Percentiles rank a stretch among this genome's conserved stretches.
Evolutionary conservation across 2,329 filamentous ascomycete genomes (phyloP).

Genomic region (Calonectria pseudoreteaudii): DNA sequence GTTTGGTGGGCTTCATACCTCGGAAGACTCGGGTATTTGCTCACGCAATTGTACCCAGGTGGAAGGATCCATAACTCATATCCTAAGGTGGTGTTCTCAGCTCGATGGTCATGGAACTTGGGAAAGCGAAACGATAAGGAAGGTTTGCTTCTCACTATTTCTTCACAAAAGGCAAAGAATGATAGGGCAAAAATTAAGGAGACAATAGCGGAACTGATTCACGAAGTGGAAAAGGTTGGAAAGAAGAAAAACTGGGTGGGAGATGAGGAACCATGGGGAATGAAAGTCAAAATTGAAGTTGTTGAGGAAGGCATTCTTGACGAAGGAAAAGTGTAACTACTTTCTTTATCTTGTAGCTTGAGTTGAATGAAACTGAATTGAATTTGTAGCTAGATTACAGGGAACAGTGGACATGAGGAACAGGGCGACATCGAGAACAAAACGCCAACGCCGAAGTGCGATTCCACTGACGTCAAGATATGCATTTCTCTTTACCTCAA

Average conservation of each 20-base stretch:
- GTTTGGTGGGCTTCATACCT: constrained; percentile 76
- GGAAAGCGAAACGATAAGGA: constrained; percentile 54
- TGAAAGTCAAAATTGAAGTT: constrained; percentile 51
- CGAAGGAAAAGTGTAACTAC: too few relatives aligned
- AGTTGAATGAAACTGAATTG: too few relatives aligned
- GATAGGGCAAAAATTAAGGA: constrained; percentile 54
- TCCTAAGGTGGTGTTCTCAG: constrained; percentile 53
- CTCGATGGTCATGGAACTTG: constrained; percentile 55
- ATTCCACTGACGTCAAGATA: too few relatives aligned
- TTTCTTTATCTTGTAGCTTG: too few relatives aligned
- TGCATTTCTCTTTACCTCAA: too few relatives aligned
- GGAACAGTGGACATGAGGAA: too few relatives aligned
- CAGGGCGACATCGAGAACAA: too few relatives aligned
- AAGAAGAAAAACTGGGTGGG: constrained; percentile 69
- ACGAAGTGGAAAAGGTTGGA: constrained; percentile 64
- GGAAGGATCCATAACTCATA: constrained; percentile 58
- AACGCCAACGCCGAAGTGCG: too few relatives aligned
- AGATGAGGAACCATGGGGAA: constrained; percentile 50
- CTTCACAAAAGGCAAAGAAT: constrained; percentile 51
- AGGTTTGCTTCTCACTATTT: constrained; percentile 57
- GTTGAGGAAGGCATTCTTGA: constrained; percentile 47
- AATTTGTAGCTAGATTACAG: too few relatives aligned
- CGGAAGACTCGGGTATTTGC: constrained; percentile 68
- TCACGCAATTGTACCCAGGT: constrained; percentile 71
- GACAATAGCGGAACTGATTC: constrained; percentile 52